phyloP scores from a whole-genome alignment of 2,329 filamentous ascomycete genomes.

The Periconia macrospinosa region DNA sequence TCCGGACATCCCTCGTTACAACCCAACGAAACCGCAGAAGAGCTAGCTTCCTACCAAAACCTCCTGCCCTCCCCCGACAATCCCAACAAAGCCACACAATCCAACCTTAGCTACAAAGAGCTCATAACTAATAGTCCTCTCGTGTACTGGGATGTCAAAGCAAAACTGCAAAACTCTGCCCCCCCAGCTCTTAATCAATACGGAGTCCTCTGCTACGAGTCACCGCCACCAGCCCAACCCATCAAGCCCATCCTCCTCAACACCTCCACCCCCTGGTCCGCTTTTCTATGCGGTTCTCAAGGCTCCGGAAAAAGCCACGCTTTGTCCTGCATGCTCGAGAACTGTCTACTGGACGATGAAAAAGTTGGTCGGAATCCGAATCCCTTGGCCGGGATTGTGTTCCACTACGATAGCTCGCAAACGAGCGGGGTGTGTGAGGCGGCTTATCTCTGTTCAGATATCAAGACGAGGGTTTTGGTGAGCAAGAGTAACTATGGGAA shows the following conservation, averaged over 20 bases:
- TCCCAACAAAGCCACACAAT: no score
- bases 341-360: constrained; percentile 42
- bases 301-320: constrained; percentile 64
- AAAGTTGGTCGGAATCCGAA: constrained; percentile 48
- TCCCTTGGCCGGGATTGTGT: constrained; percentile 60
- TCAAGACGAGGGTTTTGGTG: constrained; percentile 18
- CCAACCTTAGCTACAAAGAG: no score
- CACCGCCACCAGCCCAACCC: not conserved
- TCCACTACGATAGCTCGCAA: constrained; percentile 50
- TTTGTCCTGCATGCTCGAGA: constrained; percentile 61
- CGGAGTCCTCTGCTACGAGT: constrained; percentile 7
- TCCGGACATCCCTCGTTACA: no score
- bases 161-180: not conserved
- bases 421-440: constrained; percentile 18
- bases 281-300: constrained; percentile 64
- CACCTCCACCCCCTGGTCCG: constrained; percentile 56
- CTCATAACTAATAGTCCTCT: constrained; percentile 7
- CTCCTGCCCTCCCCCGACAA: no score
- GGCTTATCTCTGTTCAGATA: constrained; percentile 12
- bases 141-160: constrained; percentile 14
- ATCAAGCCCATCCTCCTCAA: constrained; percentile 50
- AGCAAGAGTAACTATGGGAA: constrained; percentile 16
- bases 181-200: constrained; percentile 6
- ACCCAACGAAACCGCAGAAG: no score
- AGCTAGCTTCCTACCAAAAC: no score